Evolutionary conservation across 129 eudicot species (phyloP), one percentile per base, ranked within the genome.

Genomic region (Ambrosia artemisiifolia): DNA sequence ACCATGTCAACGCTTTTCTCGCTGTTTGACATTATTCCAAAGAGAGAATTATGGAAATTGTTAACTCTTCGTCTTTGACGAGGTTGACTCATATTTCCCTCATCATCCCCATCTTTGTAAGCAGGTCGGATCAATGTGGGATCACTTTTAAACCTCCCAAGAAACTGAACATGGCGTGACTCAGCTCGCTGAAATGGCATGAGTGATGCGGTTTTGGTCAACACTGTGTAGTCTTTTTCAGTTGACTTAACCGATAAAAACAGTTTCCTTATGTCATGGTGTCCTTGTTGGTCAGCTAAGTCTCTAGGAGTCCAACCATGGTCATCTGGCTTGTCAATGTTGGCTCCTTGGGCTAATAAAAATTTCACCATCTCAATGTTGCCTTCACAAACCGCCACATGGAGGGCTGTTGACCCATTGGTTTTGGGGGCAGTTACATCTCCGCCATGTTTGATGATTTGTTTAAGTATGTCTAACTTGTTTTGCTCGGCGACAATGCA

Each of bases 261-360:
- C 33, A 88, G 79, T 18, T 71, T 77, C 43, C 80, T 73, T 12
- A 95, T 95, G 10, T 90, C 94, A 9, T 88, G 90, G 35, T 95
- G 99, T 4, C 96, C 97, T 79, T 95, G 99, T 63, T 95, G 99
- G 75, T 95, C 99, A 0, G 99, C 99, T 6, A 95, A 78, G 69
- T 81, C 94, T 54, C 91, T 65, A 6, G 99, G 78, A 12, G 99
- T 90, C 99, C 97, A 95, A 8, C 96, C 94, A 36, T 87, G 81
- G 57, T 72, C 88, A 6, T 91, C 95, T 0, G 79, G 68, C 71
- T 46, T 75, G 49, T 95, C 88, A 17, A 82, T 40, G 32, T 78
- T 49, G n/a, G 96, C 87, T 63, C 97, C 94, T 42, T 78, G 88
- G 42, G 71, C 83, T 18, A 95, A 63, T 7, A 95, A 81, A 36